Evolutionary conservation across 495 filamentous ascomycete species (phyloP), one percentile per base, ranked within the genome.

Genomic region (Haplographium delicatum): DNA sequence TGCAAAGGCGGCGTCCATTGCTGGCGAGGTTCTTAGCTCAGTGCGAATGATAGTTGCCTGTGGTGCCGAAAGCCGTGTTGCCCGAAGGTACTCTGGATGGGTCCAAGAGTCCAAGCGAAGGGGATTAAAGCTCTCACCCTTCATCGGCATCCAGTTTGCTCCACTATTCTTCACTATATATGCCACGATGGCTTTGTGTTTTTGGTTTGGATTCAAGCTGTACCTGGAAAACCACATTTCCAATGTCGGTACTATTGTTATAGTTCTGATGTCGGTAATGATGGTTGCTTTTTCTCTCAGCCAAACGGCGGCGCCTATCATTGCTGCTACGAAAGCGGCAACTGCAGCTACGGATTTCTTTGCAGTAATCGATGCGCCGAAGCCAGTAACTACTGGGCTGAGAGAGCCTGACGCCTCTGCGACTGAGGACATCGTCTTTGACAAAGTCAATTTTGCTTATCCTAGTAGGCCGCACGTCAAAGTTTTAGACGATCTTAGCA

Each of bases 381-480:
- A 62, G 25, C 73, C 73, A 7, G 60, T 67, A 31, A 70, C 64
- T 2, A 62, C 65, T 10, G 74, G 74, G 11, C 53, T 74, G n/a
- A 73, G 68, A 45, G 62, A 72, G 11, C 67, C 57, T 38, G 45
- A 63, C 15, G 70, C 74, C 13, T 69, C 69, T 2, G 65, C 76
- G 16, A 63, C 56, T 4, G 70, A 68, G 38, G 77, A 86, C 51
- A 81, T 90, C 35, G 59, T 72, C 0, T 77, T 88, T 45, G 59
- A 74, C 37, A 67, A 80, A 44, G 73, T 88, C 7, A 67, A 72
- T 19, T 88, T 88, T 51, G 71, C 79, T 10, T 91, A 89, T 62
- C 85, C 86, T 1, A 82, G 80, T 39, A 68, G 85, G 22, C 77
- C 84, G 1, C 75, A 83, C 44, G 72, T 82, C 37, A 79, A 74